Base-by-base conservation (phyloP, 371 early-diverging fungal species). In the Blyttiomyces sp. region DNA sequence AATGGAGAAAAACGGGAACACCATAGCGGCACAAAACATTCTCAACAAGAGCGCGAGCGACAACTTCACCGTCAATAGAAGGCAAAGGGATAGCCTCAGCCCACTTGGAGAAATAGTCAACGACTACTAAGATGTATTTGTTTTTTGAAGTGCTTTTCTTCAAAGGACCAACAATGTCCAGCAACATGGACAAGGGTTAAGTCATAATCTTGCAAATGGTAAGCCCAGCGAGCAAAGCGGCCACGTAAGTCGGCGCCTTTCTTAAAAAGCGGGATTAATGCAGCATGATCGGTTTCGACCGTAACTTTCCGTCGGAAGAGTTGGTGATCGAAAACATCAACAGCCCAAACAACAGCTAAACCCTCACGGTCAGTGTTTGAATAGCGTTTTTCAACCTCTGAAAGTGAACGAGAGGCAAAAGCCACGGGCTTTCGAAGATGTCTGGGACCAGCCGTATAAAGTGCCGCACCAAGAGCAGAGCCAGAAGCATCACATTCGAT, bases 331-430 rank as follows among this genome's bases (percentile, higher is more conserved):
- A 62, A 55, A 3, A 27, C 35, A 49, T 62, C 35, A 17, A 46
- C 28, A 17, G 62, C 48, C 55, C 62, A 62, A 11, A 62, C 49
- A n/a, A 54, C 54, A 19, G 62, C 62, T 6, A 62, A 42, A 21
- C 62, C 62, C 49, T 62, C 62, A 7, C 56, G 17, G 31, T 62
- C 62, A n/a, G 62, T 62, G 62, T 62, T 62, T 3, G 35, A 32
- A 31, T 55, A 62, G 7, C 39, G 23, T 62, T 48, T 33, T 6
- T 62, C 62, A 31, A 46, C 54, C 24, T 3, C 32, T 6, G 54
- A 28, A 4, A 62, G 36, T 3, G 56, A 28, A 32, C 62, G 27
- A 19, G 62, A 62, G 16, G 54, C 54, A 24, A 62, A 62, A 17
- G 62, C 62, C 6, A 62, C 49, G 17, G 62, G 62, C 26, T 32